Base-by-base conservation (phyloP, 345 rosid genomes). In the Eucalyptus erythrocorys region DNA sequence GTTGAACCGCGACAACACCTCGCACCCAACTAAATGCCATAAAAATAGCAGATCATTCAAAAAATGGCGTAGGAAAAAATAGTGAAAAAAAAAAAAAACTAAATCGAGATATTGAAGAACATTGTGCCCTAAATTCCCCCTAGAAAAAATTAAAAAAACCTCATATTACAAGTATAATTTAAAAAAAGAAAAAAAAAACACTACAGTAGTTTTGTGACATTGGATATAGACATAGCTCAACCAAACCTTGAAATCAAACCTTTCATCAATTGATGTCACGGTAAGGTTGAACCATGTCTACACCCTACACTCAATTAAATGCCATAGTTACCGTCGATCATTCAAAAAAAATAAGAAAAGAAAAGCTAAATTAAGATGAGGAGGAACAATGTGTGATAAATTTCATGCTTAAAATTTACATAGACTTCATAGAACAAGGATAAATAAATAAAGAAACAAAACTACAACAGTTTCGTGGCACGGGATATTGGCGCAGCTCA, bases 401-500 rank as follows among this genome's bases (percentile, higher is more conserved):
- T 68, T 68, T 68, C 42, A 32, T 37, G 42, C 40, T 17, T 19
- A 53, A 48, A 9, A 32, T 32, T 34, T 16, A 17, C 34, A 68
- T 34, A 34, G 40, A 68, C 0, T 16, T 34, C 43, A 34, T 17
- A 9, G 10, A 34, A 17, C 42, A 17, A 32, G 24, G 42, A 32
- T 8, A 16, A 68, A 68, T 19, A 32, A 15, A 66, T 14, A 8
- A 59, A 59, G 5, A 27, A 59, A 59, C n/a, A 59, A 27, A 68
- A 14, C 22, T 68, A 32, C 3, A 34, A 2, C 1, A n/a, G 3
- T 64, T 64, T n/a, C 10, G 1, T 64, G 40, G 76, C 40, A 64
- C 1, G 0, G 11, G 76, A n/a, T 66, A 66, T 64, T n/a, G 26
- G 80, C 1, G 0, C 0, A 4, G 80, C 24, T 32, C 24, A 68